Conservation (phyloP, 2,329 filamentous ascomycete species). For the Fusarium agapanthi region DNA sequence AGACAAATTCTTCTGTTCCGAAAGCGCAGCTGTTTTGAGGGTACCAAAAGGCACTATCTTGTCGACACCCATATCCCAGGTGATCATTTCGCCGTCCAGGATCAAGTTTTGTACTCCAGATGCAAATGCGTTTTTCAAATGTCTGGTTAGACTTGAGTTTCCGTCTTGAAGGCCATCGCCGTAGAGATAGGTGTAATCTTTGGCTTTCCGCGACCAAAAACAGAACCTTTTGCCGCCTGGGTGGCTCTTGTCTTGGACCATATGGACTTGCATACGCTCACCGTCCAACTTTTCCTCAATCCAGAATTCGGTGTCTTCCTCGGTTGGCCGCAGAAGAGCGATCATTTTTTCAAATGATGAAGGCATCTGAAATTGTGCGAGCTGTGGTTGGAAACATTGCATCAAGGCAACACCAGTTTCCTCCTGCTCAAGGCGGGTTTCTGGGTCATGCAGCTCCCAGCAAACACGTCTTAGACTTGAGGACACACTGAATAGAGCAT, state of each 20-base stretch:
- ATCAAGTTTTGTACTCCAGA: conserved; percentile 85
- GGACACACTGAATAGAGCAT: conserved; percentile 85
- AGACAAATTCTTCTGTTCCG: conserved; percentile 72
- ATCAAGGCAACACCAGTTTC: conserved; percentile 81
- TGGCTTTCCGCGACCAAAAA: conserved; percentile 96
- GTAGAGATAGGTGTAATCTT: conserved; percentile 96
- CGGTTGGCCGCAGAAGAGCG: conserved; percentile 68
- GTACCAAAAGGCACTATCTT: conserved; percentile 90
- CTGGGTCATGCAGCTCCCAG: conserved; percentile 86
- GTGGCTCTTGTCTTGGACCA: conserved; percentile 74
- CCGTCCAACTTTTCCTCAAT: conserved; percentile 98
- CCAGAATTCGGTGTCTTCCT: conserved; percentile 84
- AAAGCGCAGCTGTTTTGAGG: conserved; percentile 87
- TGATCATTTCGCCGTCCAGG: conserved; percentile 98
- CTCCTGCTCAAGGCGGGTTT: conserved; percentile 76
- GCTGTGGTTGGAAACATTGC: conserved; percentile 95
- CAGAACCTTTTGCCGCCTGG: conserved; percentile 78
- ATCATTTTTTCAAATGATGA: conserved; percentile 82
- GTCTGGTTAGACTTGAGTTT: conserved; percentile 79
- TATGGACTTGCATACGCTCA: conserved; percentile 96
- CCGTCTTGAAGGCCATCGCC: conserved; percentile 79
- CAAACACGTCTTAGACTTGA: conserved; percentile 91
- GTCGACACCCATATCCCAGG: conserved; percentile 89
- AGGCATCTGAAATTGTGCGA: conserved; percentile 90
- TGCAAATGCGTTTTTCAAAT: conserved; percentile 80